These are phyloP conservation scores for Borovskyia barvae DNA, from an alignment of 208 protist species.

Conservation along the genomic window DNA sequence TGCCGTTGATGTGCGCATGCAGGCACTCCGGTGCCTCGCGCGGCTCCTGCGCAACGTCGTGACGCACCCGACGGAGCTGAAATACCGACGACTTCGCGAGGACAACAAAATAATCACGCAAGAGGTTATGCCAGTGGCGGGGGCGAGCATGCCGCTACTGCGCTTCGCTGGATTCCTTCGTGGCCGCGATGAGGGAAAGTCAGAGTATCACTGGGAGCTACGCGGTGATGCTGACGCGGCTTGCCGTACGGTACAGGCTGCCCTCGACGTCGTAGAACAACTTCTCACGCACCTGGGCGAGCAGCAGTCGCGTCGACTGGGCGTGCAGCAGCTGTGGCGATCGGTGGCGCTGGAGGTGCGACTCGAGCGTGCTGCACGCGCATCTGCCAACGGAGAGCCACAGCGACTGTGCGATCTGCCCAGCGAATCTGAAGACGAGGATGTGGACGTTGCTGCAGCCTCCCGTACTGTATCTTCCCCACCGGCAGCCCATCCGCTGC, in stretches of 20 bases:
- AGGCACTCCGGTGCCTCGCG: conserved; percentile 38
- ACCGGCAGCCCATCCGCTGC: conserved; percentile 17
- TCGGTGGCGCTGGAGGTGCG: conserved; percentile 50
- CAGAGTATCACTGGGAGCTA: conserved; percentile 14
- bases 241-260: background rate
- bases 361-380: conserved; percentile 37
- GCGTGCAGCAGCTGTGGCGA: conserved; percentile 23
- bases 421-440: background rate
- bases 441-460: background rate
- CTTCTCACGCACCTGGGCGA: conserved; percentile 18
- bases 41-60: conserved; percentile 51
- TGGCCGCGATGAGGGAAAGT: background rate
- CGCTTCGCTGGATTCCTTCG: conserved; percentile 43
- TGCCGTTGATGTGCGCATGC: conserved; percentile 15
- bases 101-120: conserved; percentile 31
- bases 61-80: conserved; percentile 34
- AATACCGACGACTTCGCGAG: conserved; percentile 54
- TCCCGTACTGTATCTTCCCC: too few relatives aligned
- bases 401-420: background rate
- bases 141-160: conserved; percentile 38
- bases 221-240: background rate
- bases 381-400: too few relatives aligned
- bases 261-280: conserved; percentile 5
- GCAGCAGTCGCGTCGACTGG: conserved; percentile 17
- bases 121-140: conserved; percentile 47